Conservation (phyloP, 495 filamentous ascomycete species). For the Tuber microsphaerosporum region DNA sequence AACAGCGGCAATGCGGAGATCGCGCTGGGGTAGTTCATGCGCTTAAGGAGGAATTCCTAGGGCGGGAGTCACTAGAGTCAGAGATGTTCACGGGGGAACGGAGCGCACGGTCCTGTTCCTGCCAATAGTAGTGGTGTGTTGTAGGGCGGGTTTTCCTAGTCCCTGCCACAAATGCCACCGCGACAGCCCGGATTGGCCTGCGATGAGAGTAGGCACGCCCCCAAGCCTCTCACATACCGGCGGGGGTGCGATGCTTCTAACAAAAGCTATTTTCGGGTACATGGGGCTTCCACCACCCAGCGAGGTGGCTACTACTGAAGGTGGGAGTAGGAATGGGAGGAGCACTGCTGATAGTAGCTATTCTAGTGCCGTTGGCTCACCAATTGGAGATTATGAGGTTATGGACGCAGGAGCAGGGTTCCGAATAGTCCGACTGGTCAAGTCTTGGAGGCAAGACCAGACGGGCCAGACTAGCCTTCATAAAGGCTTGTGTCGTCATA, state of each 20-base stretch:
- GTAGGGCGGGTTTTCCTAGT: background rate
- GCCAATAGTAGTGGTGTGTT: slow-evolving; percentile 4
- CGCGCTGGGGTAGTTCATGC: too few relatives aligned
- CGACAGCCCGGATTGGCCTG: slow-evolving; percentile 15
- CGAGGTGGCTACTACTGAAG: background rate
- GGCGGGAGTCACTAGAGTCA: too few relatives aligned
- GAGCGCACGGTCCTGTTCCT: slow-evolving; percentile 24
- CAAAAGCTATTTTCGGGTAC: slow-evolving; percentile 39
- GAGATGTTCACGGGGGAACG: slow-evolving; percentile 20
- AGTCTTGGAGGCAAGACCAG: too few relatives aligned
- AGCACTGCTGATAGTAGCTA: too few relatives aligned
- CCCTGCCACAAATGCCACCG: slow-evolving; percentile 4
- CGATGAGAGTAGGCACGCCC: slow-evolving; percentile 6
- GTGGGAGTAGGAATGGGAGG: background rate
- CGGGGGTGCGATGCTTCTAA: slow-evolving; percentile 35
- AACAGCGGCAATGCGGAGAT: too few relatives aligned
- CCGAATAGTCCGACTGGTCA: too few relatives aligned
- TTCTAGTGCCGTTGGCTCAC: too few relatives aligned
- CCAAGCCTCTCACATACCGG: slow-evolving; percentile 34
- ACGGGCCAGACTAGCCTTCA: too few relatives aligned
- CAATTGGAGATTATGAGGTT: too few relatives aligned
- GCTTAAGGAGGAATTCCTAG: too few relatives aligned
- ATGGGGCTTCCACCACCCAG: slow-evolving; percentile 12
- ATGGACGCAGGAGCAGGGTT: too few relatives aligned
- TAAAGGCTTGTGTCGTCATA: too few relatives aligned